A percentile compares a stretch with the other conserved stretches of the same genome.
Evolutionary conservation across 306 rosid genomes (phyloP).

Genomic region (Rubus parviflorus): DNA sequence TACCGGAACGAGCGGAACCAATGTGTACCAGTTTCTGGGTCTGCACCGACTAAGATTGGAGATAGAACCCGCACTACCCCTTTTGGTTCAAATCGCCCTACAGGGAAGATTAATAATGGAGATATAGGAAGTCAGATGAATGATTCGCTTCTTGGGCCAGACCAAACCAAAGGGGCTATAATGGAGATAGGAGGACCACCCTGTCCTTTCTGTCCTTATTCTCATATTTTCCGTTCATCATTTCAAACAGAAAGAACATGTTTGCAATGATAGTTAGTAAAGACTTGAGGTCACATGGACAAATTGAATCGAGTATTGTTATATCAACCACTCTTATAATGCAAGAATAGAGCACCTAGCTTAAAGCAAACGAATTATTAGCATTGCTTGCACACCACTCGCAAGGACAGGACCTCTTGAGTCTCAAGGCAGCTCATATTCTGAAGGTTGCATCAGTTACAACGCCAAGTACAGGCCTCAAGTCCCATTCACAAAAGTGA

Average conservation of each 20-base stretch:
- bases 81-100: background rate
- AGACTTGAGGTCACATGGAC: background rate
- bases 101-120: background rate
- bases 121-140: background rate
- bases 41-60: background rate
- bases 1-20: background rate
- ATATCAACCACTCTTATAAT: background rate
- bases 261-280: background rate
- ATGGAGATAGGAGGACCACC: background rate
- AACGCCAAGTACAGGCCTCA: background rate
- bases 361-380: background rate
- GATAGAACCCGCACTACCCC: background rate
- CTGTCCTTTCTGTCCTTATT: background rate
- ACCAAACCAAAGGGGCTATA: background rate
- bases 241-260: conserved; percentile 4
- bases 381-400: background rate
- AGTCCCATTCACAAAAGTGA: background rate
- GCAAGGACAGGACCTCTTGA: background rate
- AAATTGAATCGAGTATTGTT: background rate
- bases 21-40: background rate
- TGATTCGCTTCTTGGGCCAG: background rate
- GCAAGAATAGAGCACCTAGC: background rate
- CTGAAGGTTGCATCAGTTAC: background rate
- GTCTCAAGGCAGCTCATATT: background rate
- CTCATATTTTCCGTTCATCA: background rate